Base-by-base conservation (phyloP, 768 basidiomycete species). In the Russula dissimulans region DNA sequence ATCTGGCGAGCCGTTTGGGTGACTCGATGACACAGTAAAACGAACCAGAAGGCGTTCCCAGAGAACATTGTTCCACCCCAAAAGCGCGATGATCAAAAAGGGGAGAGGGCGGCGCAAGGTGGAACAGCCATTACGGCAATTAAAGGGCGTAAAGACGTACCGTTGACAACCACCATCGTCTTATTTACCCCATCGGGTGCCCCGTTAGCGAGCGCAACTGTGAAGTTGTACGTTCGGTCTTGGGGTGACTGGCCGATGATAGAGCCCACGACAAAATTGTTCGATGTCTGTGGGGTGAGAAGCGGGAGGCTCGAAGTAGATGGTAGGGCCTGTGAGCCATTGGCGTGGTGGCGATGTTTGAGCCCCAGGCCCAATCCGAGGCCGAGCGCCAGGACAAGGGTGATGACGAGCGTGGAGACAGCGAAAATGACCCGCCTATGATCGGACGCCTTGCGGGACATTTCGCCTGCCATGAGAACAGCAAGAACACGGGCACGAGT, bases 151-250 rank as follows among this genome's bases (percentile, higher is more conserved):
- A n/a, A 55, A 32, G 26, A 44, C 67, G 38, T 57, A 71, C 78
- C 75, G 34, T 81, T 81, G 31, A 81, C 78, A 49, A 79, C 78
- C 4, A 79, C 68, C 76, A 79, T 77, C 0, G 67, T 66, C 46
- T 74, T 72, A 47, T 73, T 64, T 38, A 74, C 69, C 44, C 75
- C 79, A 61, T 79, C 77, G 1, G 76, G 77, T 1, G 77, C 69
- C 2, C 75, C 74, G 3, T 60, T 60, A n/a, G 72, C 67, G 60
- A 74, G 67, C 12, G 72, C 69, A 8, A 80, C 67, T n/a, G 72
- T 71, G 71, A 78, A 80, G 46, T 74, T 72, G 54, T 73, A 78
- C 36, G 69, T 70, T n/a, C 79, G 71, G 15, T 77, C 78, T 60
- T 71, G 74, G 12, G 78, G 67, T 1, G 69, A 47, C 46, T 67